A percentile compares a stretch with the other conserved stretches of the same genome.
phyloP scores from a whole-genome alignment of 2,329 filamentous ascomycete species.

The Aspergillus unguis region DNA sequence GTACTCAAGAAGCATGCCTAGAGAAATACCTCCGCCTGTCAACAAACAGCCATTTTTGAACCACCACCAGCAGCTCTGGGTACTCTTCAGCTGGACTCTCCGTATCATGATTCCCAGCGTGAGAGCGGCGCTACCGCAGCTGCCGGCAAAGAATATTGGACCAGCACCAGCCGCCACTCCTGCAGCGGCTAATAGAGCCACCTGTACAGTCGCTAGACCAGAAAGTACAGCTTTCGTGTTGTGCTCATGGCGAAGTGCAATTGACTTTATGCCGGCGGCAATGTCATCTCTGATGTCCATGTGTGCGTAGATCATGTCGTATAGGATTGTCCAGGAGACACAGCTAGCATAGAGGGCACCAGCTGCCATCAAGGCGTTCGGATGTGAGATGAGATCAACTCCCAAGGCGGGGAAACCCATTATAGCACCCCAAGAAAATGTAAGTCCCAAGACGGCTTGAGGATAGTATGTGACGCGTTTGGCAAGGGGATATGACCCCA shows the following conservation, averaged over 20 bases:
- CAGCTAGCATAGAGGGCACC: conserved; percentile 47
- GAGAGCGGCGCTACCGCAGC: conserved; percentile 55
- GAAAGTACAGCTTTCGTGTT: conserved; percentile 45
- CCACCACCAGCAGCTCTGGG: conserved; percentile 62
- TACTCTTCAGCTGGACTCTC: conserved; percentile 55
- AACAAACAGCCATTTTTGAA: conserved; percentile 61
- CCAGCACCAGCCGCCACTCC: conserved; percentile 53
- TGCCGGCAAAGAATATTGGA: conserved; percentile 57
- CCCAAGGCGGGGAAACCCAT: conserved; percentile 48
- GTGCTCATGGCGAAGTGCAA: conserved; percentile 48
- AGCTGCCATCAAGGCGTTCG: conserved; percentile 35
- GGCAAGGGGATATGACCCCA: conserved; percentile 49
- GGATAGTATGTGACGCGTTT: conserved; percentile 55
- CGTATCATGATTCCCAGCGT: conserved; percentile 59
- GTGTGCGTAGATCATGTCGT: conserved; percentile 53
- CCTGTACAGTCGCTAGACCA: conserved; percentile 40
- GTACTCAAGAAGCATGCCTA: conserved; percentile 58
- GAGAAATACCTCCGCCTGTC: conserved; percentile 57
- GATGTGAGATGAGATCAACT: conserved; percentile 43
- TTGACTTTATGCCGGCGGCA: conserved; percentile 50
- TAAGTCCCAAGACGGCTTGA: conserved; percentile 50
- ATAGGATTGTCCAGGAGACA: conserved; percentile 48
- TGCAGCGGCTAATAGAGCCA: conserved; percentile 43
- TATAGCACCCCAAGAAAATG: conserved; percentile 51
- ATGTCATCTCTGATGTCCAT: conserved; percentile 52